phyloP scores from a whole-genome alignment of 2,329 filamentous ascomycete species.

The Botrytis pseudocinerea region DNA sequence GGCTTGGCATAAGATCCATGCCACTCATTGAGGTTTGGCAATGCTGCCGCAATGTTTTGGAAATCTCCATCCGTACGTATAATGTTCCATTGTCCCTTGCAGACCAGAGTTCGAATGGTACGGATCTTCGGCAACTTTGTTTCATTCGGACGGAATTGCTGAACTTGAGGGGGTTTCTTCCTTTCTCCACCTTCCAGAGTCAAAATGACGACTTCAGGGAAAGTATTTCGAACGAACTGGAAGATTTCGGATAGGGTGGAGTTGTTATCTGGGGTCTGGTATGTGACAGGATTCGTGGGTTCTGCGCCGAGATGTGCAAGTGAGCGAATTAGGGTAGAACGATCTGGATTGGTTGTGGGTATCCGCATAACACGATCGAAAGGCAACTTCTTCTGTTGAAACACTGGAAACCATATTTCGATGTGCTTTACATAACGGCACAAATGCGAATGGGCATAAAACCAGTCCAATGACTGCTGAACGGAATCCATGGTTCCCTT shows the following conservation, averaged over 20 bases:
- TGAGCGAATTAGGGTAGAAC: constrained; percentile 32
- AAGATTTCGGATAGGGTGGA: constrained; percentile 71
- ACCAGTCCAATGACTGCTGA: constrained; percentile 60
- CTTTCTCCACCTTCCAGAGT: constrained; percentile 77
- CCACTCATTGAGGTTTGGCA: constrained; percentile 63
- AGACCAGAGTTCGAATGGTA: constrained; percentile 66
- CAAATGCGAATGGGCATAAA: constrained; percentile 59
- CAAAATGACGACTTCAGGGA: constrained; percentile 61
- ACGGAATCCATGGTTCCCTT: constrained; percentile 68
- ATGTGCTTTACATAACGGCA: constrained; percentile 67
- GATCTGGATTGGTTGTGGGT: constrained; percentile 34
- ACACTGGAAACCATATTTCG: constrained; percentile 78
- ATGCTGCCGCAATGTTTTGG: constrained; percentile 57
- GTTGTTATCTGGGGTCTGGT: constrained; percentile 63
- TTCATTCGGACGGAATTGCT: constrained; percentile 47
- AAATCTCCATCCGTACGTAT: constrained; percentile 66
- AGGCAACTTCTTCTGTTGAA: constrained; percentile 44
- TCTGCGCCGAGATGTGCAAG: constrained; percentile 43
- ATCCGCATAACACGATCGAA: constrained; percentile 36
- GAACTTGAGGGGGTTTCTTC: constrained; percentile 70
- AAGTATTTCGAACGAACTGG: constrained; percentile 57
- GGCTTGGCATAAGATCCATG: constrained; percentile 63
- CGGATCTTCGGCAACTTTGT: constrained; percentile 36
- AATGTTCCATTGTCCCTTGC: constrained; percentile 76
- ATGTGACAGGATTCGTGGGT: constrained; percentile 54